Conservation (phyloP, 352 stramenopile genomes). For the Peronosclerospora sorghi region DNA sequence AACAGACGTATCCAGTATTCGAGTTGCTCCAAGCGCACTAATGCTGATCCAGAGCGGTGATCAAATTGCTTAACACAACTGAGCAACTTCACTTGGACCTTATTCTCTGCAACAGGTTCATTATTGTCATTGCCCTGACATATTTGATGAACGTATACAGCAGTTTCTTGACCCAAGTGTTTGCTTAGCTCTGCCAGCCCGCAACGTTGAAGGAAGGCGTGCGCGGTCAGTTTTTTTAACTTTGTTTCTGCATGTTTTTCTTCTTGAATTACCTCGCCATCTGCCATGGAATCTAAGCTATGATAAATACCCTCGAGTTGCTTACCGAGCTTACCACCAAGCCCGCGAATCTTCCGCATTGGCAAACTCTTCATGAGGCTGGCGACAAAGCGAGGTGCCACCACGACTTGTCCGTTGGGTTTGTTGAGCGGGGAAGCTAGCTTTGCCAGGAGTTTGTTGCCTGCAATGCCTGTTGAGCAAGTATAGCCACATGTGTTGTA, state of each 20-base stretch:
- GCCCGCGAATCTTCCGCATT: conserved; percentile 57
- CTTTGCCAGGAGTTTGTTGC: conserved; percentile 75
- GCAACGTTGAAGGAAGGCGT: conserved; percentile 43
- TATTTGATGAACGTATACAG: conserved; percentile 37
- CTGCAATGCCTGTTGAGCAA: conserved; percentile 65
- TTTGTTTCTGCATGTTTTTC: conserved; percentile 2
- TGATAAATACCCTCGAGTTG: conserved; percentile 54
- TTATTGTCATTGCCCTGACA: conserved; percentile 57
- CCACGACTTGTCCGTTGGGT: conserved; percentile 63
- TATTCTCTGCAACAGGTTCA: conserved; percentile 63
- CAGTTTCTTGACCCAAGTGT: conserved; percentile 51
- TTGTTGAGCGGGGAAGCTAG: conserved; percentile 74
- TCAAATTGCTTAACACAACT: conserved; percentile 74
- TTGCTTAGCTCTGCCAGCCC: conserved; percentile 37
- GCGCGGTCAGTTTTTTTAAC: conserved; percentile 22
- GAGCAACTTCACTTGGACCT: conserved; percentile 53
- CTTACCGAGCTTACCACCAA: conserved; percentile 68
- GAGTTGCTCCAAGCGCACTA: conserved; percentile 42
- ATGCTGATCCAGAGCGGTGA: conserved; percentile 33
- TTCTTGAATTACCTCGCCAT: neutral
- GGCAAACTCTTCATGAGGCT: conserved; percentile 61
- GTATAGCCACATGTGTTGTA: conserved; percentile 58
- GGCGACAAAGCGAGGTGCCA: conserved; percentile 49
- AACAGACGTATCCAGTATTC: conserved; percentile 70
- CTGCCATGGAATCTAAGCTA: conserved; percentile 14